Conservation (phyloP, 1,139 yeast species). For the Magnusiomyces clavatus region DNA sequence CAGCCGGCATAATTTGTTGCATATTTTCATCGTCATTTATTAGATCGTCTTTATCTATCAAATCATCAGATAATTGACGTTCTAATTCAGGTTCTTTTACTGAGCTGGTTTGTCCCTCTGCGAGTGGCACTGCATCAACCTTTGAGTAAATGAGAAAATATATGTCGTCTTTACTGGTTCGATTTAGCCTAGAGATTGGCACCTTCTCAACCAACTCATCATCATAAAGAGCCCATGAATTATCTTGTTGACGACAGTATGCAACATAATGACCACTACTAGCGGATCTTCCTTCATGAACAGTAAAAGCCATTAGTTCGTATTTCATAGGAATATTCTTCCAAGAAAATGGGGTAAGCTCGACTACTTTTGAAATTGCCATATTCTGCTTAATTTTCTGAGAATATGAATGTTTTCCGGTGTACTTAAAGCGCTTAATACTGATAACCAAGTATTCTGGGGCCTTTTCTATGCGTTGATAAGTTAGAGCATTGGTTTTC, state of each 20-base stretch:
- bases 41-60: too few relatives aligned
- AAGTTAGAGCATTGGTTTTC: conserved; percentile 70
- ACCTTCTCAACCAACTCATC: conserved; percentile 81
- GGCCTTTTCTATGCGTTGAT: conserved; percentile 64
- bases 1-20: too few relatives aligned
- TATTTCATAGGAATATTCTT: conserved; percentile 48
- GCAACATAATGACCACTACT: conserved; percentile 92
- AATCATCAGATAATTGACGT: too few relatives aligned
- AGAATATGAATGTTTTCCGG: conserved; percentile 35
- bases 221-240: conserved; percentile 84
- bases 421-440: conserved; percentile 78
- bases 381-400: conserved; percentile 86
- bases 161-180: conserved; percentile 55
- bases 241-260: conserved; percentile 82
- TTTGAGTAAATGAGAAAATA: conserved; percentile 76
- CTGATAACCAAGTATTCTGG: conserved; percentile 87
- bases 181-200: conserved; percentile 67
- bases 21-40: too few relatives aligned
- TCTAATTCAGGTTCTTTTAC: too few relatives aligned
- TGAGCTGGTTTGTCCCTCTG: too few relatives aligned
- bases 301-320: conserved; percentile 75
- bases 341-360: conserved; percentile 55
- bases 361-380: conserved; percentile 68
- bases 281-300: conserved; percentile 90
- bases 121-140: conserved; percentile 12